These are phyloP conservation scores for Aspergillus japonicus DNA, from an alignment of 2,329 filamentous ascomycete genomes.

Conservation along the genomic window DNA sequence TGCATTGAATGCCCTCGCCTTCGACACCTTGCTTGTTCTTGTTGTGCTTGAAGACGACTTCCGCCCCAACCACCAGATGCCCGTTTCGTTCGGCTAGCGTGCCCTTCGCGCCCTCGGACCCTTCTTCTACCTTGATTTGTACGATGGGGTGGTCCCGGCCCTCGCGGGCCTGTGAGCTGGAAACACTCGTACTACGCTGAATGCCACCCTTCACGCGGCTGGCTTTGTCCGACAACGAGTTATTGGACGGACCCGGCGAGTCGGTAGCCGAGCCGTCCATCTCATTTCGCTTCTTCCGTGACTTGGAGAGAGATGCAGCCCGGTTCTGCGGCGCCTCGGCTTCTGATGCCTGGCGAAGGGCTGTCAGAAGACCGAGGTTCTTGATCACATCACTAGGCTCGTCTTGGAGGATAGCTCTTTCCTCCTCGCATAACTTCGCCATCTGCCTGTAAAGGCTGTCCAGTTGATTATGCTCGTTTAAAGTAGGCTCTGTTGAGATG, in stretches of 20 bases:
- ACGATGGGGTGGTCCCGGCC: conserved; percentile 30
- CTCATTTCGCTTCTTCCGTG: conserved; percentile 48
- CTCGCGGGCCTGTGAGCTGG: conserved; percentile 41
- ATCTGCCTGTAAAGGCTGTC: conserved; percentile 48
- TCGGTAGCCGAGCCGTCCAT: conserved; percentile 45
- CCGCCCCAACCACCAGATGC: conserved; percentile 46
- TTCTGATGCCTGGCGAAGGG: conserved; percentile 50
- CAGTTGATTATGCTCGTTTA: conserved; percentile 45
- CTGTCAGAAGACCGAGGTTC: conserved; percentile 49
- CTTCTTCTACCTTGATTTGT: conserved; percentile 46
- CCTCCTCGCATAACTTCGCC: conserved; percentile 49
- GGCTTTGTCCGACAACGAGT: conserved; percentile 41
- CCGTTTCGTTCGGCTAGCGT: conserved; percentile 46
- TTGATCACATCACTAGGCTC: conserved; percentile 53
- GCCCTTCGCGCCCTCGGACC: conserved; percentile 43
- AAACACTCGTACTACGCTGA: conserved; percentile 45
- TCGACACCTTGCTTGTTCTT: conserved; percentile 53
- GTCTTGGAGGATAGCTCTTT: conserved; percentile 48
- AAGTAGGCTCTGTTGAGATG: conserved; percentile 31
- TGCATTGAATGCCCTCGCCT: conserved; percentile 67
- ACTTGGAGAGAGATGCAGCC: conserved; percentile 41
- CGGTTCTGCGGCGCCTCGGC: conserved; percentile 44
- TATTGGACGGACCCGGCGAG: conserved; percentile 45
- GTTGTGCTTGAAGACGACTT: conserved; percentile 53
- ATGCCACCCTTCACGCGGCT: conserved; percentile 43